phyloP scores from a whole-genome alignment of 345 rosid genomes.

The Eucalyptus brandiana region DNA sequence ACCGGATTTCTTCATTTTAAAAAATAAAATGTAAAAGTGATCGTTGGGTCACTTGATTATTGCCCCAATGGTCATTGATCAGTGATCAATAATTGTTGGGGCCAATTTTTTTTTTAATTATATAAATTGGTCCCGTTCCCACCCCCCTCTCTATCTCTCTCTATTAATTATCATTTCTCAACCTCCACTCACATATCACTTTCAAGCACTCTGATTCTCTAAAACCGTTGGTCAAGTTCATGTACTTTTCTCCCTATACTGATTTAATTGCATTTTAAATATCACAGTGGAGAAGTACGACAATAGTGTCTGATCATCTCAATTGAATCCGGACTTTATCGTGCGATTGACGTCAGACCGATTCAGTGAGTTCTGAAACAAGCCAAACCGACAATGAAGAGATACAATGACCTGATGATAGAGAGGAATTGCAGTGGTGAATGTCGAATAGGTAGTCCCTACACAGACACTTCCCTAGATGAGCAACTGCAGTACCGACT shows the following conservation, averaged over 20 bases:
- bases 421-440: not conserved
- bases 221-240: not conserved
- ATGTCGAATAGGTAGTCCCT: not conserved
- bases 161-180: not conserved
- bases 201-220: not conserved
- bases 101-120: not conserved
- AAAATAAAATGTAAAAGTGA: not conserved
- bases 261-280: not conserved
- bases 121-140: not conserved
- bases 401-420: not conserved
- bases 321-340: not conserved
- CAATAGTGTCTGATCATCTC: not conserved
- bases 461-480: not conserved
- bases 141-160: accelerated
- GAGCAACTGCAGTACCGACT: not conserved
- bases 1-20: not conserved
- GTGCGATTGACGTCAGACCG: not conserved
- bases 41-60: not conserved
- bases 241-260: not conserved
- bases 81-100: not conserved
- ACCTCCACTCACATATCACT: not conserved
- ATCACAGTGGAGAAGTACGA: not conserved
- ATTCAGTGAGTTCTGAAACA: not conserved
- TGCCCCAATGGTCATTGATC: not conserved
- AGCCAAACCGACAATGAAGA: not conserved